Percentiles rank a stretch among this genome's conserved stretches.
These are phyloP conservation scores for Pelargonium nanum DNA, from an alignment of 345 rosid species.

Conservation along the genomic window DNA sequence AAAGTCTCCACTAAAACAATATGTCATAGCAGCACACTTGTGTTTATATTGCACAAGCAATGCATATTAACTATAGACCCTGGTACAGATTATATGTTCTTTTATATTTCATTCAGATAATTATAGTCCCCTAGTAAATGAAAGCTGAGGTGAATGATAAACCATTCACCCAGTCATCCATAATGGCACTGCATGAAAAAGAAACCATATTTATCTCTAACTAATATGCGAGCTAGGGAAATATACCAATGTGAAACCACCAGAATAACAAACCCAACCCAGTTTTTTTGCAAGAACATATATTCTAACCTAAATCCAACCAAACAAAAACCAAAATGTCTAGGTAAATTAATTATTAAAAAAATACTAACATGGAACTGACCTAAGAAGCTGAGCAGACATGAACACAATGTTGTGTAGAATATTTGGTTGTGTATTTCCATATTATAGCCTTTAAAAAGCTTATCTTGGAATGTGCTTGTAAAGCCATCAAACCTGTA, in stretches of 20 bases:
- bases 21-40: too few species aligned
- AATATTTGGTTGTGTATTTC: conserved; percentile 95
- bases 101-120: too few species aligned
- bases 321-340: not conserved
- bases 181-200: not conserved
- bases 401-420: conserved; percentile 83
- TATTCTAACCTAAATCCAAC: not conserved
- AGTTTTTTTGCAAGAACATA: not conserved
- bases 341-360: too few species aligned
- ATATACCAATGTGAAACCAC: not conserved
- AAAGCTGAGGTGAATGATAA: not conserved
- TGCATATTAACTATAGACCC: too few species aligned
- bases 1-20: too few species aligned
- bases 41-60: too few species aligned
- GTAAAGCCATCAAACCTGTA: conserved; percentile 92
- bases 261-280: not conserved
- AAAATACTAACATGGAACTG: conserved; percentile 9
- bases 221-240: not conserved
- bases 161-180: not conserved
- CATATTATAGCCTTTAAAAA: conserved; percentile 90
- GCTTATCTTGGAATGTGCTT: conserved; percentile 94
- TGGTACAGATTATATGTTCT: too few species aligned
- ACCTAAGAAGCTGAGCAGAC: conserved; percentile 78
- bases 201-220: not conserved
- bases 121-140: too few species aligned